phyloP scores from a whole-genome alignment of 345 rosid genomes.

The Citrus reticulata region DNA sequence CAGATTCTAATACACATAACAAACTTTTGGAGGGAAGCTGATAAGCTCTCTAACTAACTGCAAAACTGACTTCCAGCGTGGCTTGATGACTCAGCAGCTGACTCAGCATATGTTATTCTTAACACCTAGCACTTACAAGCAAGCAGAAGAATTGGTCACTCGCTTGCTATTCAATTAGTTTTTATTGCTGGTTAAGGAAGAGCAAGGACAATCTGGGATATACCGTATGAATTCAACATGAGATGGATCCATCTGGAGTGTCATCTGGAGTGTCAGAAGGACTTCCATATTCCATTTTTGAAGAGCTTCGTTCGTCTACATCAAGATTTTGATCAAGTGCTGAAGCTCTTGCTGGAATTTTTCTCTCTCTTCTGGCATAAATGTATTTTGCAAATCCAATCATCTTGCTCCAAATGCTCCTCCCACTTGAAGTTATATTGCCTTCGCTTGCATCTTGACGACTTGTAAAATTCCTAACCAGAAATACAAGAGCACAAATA shows the following conservation, averaged over 20 bases:
- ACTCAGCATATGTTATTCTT: no score
- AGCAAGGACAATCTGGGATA: neutral
- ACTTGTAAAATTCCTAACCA: slow-evolving; percentile 12
- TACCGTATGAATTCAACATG: neutral
- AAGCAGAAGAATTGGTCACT: no score
- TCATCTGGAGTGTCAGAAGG: neutral
- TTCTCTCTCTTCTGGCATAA: slow-evolving; percentile 6
- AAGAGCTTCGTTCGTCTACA: slow-evolving; percentile 1
- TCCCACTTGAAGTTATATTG: slow-evolving; percentile 1
- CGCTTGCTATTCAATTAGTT: no score
- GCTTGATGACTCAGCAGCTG: no score
- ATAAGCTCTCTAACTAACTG: no score
- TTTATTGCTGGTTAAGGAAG: no score
- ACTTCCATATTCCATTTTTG: slow-evolving; percentile 12
- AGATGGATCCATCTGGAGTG: neutral
- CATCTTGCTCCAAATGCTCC: slow-evolving; percentile 17
- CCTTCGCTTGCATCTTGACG: neutral
- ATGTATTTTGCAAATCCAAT: slow-evolving; percentile 9
- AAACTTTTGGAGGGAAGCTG: no score
- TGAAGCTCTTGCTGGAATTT: neutral
- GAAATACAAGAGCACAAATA: slow-evolving; percentile 24
- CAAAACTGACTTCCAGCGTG: no score
- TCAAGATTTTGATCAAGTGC: slow-evolving; percentile 4
- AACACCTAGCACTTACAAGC: no score
- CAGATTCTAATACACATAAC: no score